phyloP scores from a whole-genome alignment of 768 basidiomycete species.

The Polyporus arcularius region DNA sequence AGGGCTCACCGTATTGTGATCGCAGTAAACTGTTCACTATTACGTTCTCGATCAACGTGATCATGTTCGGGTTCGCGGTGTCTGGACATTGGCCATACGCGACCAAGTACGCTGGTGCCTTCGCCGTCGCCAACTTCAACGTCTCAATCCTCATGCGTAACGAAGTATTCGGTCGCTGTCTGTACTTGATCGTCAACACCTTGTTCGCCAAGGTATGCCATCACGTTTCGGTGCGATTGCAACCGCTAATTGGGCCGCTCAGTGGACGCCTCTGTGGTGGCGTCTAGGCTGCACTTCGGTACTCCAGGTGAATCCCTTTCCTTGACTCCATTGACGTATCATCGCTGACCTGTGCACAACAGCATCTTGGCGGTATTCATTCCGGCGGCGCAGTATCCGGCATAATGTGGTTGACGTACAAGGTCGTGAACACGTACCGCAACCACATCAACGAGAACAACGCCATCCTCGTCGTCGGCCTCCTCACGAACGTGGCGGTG shows the following conservation, averaged over 20 bases:
- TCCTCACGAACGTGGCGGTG: conserved; percentile 57
- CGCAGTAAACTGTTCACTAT: conserved; percentile 75
- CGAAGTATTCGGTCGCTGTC: conserved; percentile 76
- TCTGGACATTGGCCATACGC: conserved; percentile 71
- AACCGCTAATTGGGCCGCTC: conserved; percentile 6
- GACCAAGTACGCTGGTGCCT: conserved; percentile 61
- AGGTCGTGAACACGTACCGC: conserved; percentile 57
- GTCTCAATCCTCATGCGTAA: conserved; percentile 77
- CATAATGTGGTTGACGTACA: conserved; percentile 67
- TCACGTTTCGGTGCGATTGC: background rate
- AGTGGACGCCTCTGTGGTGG: conserved; percentile 78
- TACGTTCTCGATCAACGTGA: conserved; percentile 58
- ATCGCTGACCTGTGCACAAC: background rate
- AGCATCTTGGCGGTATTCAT: conserved; percentile 80
- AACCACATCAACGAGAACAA: conserved; percentile 50
- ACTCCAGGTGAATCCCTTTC: conserved; percentile 46
- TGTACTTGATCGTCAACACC: conserved; percentile 73
- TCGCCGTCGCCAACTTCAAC: conserved; percentile 74
- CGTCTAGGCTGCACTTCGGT: conserved; percentile 73
- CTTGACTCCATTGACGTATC: conserved; percentile 5
- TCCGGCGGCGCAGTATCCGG: conserved; percentile 74
- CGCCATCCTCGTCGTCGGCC: conserved; percentile 61
- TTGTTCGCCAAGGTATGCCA: conserved; percentile 68
- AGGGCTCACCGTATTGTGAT: conserved; percentile 1
- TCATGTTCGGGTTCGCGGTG: conserved; percentile 60